Evolutionary conservation across 2,329 filamentous ascomycete species (phyloP).

Genomic region (Hypoxylon sp.): DNA sequence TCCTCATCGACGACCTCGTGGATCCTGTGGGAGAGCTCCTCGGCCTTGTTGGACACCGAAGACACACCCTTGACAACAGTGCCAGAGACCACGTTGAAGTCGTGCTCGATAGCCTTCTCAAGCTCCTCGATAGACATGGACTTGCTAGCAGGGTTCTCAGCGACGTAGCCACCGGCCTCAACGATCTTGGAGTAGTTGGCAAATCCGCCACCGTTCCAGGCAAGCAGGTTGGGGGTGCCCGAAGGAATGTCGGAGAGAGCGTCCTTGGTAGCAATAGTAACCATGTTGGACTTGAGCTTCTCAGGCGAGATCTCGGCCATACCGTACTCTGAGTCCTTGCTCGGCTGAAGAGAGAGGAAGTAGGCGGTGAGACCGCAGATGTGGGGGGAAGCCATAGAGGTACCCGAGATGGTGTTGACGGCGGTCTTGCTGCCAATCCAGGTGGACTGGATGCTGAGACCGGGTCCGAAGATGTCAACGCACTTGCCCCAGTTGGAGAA

Average conservation of each 20-base stretch:
- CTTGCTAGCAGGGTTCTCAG: constrained; percentile 51
- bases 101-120: constrained; percentile 66
- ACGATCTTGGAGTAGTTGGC: constrained; percentile 90
- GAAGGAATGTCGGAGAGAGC: constrained; percentile 82
- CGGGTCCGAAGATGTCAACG: constrained; percentile 98
- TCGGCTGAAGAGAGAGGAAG: constrained; percentile 94
- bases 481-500: constrained; percentile 99
- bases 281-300: constrained; percentile 90
- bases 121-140: constrained; percentile 63
- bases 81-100: constrained; percentile 67
- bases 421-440: constrained; percentile 98
- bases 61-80: constrained; percentile 64
- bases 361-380: constrained; percentile 96
- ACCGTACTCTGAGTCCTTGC: constrained; percentile 88
- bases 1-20: constrained; percentile 68
- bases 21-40: constrained; percentile 70
- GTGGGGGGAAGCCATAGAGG: constrained; percentile 98
- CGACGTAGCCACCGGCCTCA: constrained; percentile 74
- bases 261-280: constrained; percentile 81
- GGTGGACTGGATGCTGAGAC: constrained; percentile 95
- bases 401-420: constrained; percentile 98
- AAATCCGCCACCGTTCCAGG: constrained; percentile 97
- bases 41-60: constrained; percentile 62
- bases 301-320: constrained; percentile 89
- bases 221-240: constrained; percentile 92